Conservation (phyloP, 2,329 filamentous ascomycete genomes). For the Rhytidhysteron rufulum region DNA sequence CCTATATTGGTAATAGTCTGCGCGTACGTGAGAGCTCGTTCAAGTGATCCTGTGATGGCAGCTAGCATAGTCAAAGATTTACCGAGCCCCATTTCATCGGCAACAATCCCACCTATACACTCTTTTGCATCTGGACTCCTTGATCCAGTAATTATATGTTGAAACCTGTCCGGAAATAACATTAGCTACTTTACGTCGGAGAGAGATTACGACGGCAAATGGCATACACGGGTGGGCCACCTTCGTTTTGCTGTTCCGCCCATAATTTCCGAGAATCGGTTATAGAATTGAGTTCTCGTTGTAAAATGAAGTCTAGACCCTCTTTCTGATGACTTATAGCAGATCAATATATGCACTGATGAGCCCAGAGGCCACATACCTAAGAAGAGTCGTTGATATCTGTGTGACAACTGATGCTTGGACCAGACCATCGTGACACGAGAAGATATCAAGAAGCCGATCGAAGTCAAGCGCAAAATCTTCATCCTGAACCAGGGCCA, state of each 20-base stretch:
- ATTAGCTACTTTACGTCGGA: too few relatives aligned
- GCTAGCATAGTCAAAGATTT: constrained; percentile 54
- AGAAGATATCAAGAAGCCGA: constrained; percentile 5
- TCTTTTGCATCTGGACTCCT: constrained; percentile 16
- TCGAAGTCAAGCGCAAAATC: too few relatives aligned
- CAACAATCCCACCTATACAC: constrained; percentile 47
- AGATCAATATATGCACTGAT: neutral
- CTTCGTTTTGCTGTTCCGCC: neutral
- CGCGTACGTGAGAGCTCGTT: constrained; percentile 33
- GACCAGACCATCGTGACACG: constrained; percentile 2
- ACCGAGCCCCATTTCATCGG: constrained; percentile 61
- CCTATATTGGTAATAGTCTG: constrained; percentile 37
- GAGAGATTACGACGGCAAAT: neutral
- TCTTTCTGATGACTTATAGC: constrained; percentile 19
- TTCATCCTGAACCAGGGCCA: too few relatives aligned
- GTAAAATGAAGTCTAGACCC: constrained; percentile 25
- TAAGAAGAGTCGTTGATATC: constrained; percentile 16
- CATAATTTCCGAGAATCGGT: neutral
- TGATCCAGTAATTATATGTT: constrained; percentile 39
- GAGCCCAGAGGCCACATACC: constrained; percentile 5
- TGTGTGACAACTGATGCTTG: constrained; percentile 11
- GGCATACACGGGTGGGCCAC: neutral
- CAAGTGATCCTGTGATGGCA: constrained; percentile 43
- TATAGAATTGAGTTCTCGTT: constrained; percentile 17
- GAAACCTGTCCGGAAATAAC: too few relatives aligned